Percentiles rank a stretch among this genome's conserved stretches.
These are phyloP conservation scores for Boletus speciosus DNA, from an alignment of 768 basidiomycete species.

Conservation along the genomic window DNA sequence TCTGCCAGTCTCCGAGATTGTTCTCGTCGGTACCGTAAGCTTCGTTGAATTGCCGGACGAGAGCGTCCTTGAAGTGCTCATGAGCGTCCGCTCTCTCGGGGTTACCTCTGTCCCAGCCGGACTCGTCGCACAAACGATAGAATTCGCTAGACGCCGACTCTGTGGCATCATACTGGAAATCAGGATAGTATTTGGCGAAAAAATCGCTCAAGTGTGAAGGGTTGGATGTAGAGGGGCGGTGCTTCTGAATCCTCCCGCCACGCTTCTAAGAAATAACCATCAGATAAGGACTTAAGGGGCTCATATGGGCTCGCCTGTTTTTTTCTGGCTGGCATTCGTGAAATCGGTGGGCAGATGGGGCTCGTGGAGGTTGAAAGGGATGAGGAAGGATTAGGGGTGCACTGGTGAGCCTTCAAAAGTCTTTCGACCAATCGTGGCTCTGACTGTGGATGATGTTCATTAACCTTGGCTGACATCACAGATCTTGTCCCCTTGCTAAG, in stretches of 20 bases:
- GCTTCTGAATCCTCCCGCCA: not conserved
- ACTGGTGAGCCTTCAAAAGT: not conserved
- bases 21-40: conserved; percentile 12
- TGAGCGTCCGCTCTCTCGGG: not conserved
- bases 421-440: not conserved
- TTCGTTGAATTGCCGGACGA: conserved; percentile 14
- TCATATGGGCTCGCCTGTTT: not conserved
- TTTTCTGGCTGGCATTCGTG: not conserved
- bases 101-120: conserved; percentile 1
- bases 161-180: conserved; percentile 5
- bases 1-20: conserved; percentile 8
- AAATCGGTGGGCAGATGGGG: too few relatives aligned
- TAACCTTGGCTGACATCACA: conserved; percentile 1
- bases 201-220: not conserved
- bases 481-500: too few relatives aligned
- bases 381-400: not conserved
- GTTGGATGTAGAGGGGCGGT: not conserved
- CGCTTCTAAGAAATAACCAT: not conserved
- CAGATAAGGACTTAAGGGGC: not conserved
- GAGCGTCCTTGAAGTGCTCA: conserved; percentile 3
- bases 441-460: not conserved
- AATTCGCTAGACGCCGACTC: conserved; percentile 13
- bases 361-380: not conserved
- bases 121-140: conserved; percentile 15
- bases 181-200: not conserved